These are phyloP conservation scores for Phytophthora macrochlamydospora DNA, from an alignment of 352 stramenopile species.

Conservation along the genomic window DNA sequence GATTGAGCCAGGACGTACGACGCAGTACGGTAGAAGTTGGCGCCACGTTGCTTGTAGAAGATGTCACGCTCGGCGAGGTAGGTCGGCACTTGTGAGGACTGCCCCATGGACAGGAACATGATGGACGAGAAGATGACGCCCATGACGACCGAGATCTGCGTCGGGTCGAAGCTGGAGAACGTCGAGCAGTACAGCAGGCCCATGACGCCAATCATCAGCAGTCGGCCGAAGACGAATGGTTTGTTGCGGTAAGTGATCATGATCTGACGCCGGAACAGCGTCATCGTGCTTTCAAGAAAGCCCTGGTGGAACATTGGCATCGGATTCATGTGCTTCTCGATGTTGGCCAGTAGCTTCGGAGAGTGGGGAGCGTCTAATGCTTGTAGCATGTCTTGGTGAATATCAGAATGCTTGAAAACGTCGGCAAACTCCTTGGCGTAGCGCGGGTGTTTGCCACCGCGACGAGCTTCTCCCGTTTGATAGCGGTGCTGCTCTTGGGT, in stretches of 20 bases:
- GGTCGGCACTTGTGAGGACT: constrained; percentile 61
- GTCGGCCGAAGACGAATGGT: constrained; percentile 23
- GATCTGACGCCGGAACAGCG: constrained; percentile 50
- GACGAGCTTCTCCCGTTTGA: background rate
- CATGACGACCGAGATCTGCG: constrained; percentile 43
- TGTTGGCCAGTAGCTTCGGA: constrained; percentile 5
- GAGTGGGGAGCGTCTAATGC: constrained; percentile 23
- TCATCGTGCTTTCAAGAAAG: constrained; percentile 29
- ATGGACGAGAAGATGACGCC: constrained; percentile 71
- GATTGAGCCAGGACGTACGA: constrained; percentile 60
- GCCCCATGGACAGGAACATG: constrained; percentile 76
- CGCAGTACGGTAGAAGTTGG: constrained; percentile 32
- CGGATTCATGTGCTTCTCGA: constrained; percentile 1
- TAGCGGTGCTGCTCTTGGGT: constrained; percentile 34
- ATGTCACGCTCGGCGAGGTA: constrained; percentile 58
- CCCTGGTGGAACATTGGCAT: constrained; percentile 33
- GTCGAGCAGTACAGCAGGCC: constrained; percentile 44
- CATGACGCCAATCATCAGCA: constrained; percentile 60
- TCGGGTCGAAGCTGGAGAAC: constrained; percentile 42
- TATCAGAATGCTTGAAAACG: constrained; percentile 37
- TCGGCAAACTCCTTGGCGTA: constrained; percentile 24
- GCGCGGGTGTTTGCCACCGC: constrained; percentile 17
- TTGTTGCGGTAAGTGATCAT: constrained; percentile 51
- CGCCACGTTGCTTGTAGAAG: constrained; percentile 80
- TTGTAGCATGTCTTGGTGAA: constrained; percentile 30